Conservation (phyloP, 306 rosid genomes). For the Sechiopsis laciniata region DNA sequence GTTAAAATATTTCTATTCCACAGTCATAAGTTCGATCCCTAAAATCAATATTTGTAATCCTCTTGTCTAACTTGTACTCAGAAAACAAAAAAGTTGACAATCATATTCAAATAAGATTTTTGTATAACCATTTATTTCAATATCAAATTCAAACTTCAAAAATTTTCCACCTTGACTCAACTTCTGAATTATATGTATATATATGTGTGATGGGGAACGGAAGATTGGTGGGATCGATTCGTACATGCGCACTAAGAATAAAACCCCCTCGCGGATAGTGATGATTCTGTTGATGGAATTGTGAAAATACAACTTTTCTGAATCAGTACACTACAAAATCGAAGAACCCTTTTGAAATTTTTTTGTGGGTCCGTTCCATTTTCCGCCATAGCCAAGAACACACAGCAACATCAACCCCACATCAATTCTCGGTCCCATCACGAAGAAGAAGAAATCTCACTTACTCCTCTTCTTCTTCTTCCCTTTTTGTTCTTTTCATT, state of each 20-base stretch:
- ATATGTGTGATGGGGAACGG: background rate
- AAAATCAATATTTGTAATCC: no score
- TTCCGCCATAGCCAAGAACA: slow-evolving; percentile 17
- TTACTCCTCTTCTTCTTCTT: slow-evolving; percentile 4
- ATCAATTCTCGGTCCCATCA: background rate
- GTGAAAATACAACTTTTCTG: slow-evolving; percentile 1
- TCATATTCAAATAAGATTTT: no score
- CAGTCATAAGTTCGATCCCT: no score
- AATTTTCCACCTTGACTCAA: no score
- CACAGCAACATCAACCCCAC: background rate
- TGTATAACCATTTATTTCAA: no score
- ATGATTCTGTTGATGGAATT: background rate
- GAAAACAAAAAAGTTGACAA: no score
- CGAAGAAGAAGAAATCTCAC: background rate
- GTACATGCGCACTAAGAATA: slow-evolving; percentile 19
- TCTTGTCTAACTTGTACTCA: no score
- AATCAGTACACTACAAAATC: background rate
- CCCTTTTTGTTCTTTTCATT: background rate
- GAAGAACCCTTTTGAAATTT: background rate
- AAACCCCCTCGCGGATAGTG: background rate
- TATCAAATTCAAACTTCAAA: no score
- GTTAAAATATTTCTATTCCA: no score
- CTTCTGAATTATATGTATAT: no score
- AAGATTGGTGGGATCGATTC: slow-evolving; percentile 5
- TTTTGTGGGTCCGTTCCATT: slow-evolving; percentile 19